phyloP scores from a whole-genome alignment of 495 filamentous ascomycete species.

The Glarea lozoyensis region DNA sequence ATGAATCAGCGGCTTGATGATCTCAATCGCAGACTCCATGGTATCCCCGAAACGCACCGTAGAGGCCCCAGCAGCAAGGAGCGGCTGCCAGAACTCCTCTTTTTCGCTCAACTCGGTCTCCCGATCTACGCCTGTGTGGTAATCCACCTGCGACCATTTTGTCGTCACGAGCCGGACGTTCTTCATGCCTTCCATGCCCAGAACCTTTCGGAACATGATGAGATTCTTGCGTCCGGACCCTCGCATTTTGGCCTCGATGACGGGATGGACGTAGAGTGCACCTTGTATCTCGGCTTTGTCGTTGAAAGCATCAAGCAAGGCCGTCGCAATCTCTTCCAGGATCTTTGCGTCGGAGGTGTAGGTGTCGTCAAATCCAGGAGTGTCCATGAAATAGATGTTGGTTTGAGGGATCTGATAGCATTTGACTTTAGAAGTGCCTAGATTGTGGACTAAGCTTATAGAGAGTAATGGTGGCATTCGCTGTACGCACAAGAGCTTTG shows the following conservation, averaged over 20 bases:
- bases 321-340: neutral
- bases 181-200: neutral
- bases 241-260: neutral
- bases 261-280: neutral
- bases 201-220: neutral
- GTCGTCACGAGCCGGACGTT: neutral
- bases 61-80: too few species aligned
- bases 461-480: neutral
- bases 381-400: neutral
- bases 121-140: too few species aligned
- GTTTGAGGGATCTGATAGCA: neutral
- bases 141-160: too few species aligned
- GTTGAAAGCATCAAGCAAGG: neutral
- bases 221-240: neutral
- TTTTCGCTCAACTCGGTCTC: too few species aligned
- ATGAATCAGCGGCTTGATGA: too few species aligned
- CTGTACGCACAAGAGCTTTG: neutral
- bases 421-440: neutral
- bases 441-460: neutral
- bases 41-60: too few species aligned
- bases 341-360: neutral
- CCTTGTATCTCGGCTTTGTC: neutral
- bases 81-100: too few species aligned
- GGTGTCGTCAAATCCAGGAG: neutral
- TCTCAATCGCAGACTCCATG: too few species aligned